Conservation (phyloP, 1,284 basidiomycete species). For the Takashimella tepidaria region DNA sequence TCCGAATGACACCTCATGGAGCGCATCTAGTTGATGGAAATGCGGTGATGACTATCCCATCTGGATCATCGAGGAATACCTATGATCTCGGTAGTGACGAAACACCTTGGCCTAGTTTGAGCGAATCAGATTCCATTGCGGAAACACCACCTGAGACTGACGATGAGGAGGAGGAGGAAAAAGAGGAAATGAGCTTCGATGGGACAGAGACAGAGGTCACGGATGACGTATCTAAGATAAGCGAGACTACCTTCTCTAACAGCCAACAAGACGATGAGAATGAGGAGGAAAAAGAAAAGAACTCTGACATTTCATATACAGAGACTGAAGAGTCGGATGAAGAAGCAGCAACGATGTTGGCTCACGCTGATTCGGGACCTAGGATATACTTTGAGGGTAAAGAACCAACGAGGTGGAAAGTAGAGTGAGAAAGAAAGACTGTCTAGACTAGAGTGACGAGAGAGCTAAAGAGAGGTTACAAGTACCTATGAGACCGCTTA, state of each 20-base stretch:
- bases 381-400: background rate
- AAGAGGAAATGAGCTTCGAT: too few species aligned
- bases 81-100: background rate
- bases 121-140: too few species aligned
- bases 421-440: too few species aligned
- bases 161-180: conserved; percentile 2
- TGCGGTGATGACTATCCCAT: background rate
- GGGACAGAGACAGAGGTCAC: too few species aligned
- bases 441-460: too few species aligned
- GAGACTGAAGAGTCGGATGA: conserved; percentile 18
- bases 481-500: background rate
- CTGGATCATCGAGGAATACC: background rate
- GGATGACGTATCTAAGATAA: too few species aligned
- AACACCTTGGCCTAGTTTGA: background rate
- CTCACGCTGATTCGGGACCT: conserved; percentile 19
- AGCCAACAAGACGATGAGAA: too few species aligned
- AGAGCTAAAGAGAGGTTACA: conserved; percentile 5
- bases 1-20: too few species aligned
- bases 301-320: conserved; percentile 2
- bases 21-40: background rate
- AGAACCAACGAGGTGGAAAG: conserved; percentile 1
- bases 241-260: too few species aligned
- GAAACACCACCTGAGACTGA: conserved; percentile 3
- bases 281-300: background rate
- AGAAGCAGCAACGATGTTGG: conserved; percentile 14